A percentile compares a stretch with the other conserved stretches of the same genome.
Evolutionary conservation across 192 early-diverging fungal genomes (phyloP).

Genomic region (Podila minutissima): DNA sequence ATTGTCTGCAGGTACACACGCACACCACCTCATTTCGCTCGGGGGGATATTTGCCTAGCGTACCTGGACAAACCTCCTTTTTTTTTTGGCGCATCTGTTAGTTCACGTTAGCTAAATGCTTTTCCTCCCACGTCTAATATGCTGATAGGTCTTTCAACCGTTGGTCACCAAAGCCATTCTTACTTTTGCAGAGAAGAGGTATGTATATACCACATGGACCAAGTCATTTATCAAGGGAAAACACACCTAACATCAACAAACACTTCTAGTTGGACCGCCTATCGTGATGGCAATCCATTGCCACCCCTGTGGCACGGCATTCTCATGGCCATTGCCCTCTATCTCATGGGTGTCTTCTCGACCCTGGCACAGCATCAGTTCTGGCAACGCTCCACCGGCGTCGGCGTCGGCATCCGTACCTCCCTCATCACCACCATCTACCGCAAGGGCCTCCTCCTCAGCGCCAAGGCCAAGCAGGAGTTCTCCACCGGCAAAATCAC

Average conservation of each 20-base stretch:
- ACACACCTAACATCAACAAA: background rate
- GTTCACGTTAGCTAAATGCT: background rate
- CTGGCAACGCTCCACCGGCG: constrained; percentile 54
- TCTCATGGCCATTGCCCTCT: constrained; percentile 48
- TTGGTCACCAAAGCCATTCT: constrained; percentile 48
- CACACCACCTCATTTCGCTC: background rate
- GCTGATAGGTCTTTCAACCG: constrained; percentile 35
- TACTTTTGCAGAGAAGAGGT: constrained; percentile 28
- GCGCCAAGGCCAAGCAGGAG: constrained; percentile 57
- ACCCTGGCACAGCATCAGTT: constrained; percentile 52
- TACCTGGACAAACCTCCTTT: constrained; percentile 4
- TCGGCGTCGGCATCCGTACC: constrained; percentile 55
- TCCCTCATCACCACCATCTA: constrained; percentile 59
- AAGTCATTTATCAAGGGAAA: background rate
- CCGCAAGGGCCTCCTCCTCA: constrained; percentile 59
- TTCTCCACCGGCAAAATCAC: constrained; percentile 72
- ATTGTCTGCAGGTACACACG: constrained; percentile 43
- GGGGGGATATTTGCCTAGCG: background rate
- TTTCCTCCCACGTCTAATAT: background rate
- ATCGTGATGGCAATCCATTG: background rate
- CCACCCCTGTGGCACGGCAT: constrained; percentile 48
- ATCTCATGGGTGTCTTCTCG: constrained; percentile 51
- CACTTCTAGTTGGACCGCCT: constrained; percentile 5
- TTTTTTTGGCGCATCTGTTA: too few relatives aligned
- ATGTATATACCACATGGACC: background rate